These are phyloP conservation scores for Candida coleopterorum DNA, from an alignment of 805 yeast species.

Conservation along the genomic window DNA sequence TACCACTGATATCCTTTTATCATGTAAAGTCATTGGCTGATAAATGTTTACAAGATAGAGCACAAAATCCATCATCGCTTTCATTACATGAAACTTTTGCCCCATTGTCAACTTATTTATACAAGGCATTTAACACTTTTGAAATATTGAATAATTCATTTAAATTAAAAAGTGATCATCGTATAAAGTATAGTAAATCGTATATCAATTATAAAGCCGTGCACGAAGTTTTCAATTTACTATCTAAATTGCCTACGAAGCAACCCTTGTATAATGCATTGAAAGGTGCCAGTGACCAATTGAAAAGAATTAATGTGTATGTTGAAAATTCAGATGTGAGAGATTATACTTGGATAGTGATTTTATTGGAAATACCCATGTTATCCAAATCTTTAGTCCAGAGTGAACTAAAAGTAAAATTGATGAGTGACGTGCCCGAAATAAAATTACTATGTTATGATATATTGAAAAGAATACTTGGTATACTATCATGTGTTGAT, in stretches of 20 bases:
- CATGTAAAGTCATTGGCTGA: constrained; percentile 30
- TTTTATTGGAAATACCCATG: constrained; percentile 66
- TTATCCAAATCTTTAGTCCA: constrained; percentile 44
- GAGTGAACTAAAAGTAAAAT: constrained; percentile 12
- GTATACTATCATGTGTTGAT: constrained; percentile 54
- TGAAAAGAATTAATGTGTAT: constrained; percentile 44
- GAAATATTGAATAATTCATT: constrained; percentile 54
- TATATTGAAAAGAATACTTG: constrained; percentile 62
- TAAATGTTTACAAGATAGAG: constrained; percentile 17
- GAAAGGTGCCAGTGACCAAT: constrained; percentile 43
- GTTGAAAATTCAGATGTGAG: constrained; percentile 35
- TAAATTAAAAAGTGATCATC: constrained; percentile 22
- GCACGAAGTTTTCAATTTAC: constrained; percentile 38
- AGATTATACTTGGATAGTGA: constrained; percentile 54
- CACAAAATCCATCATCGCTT: constrained; percentile 3
- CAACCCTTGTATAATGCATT: constrained; percentile 57
- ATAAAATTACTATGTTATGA: constrained; percentile 60
- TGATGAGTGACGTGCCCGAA: constrained; percentile 44
- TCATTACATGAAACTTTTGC: constrained; percentile 34
- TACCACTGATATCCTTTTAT: constrained; percentile 24
- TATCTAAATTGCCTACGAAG: constrained; percentile 53
- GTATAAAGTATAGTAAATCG: constrained; percentile 39
- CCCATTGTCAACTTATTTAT: constrained; percentile 48
- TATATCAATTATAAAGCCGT: constrained; percentile 50
- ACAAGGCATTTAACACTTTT: constrained; percentile 43